A percentile compares a stretch with the other conserved stretches of the same genome.
Conservation (phyloP, 2,329 filamentous ascomycete species). For the Aureobasidium melanogenum region DNA sequence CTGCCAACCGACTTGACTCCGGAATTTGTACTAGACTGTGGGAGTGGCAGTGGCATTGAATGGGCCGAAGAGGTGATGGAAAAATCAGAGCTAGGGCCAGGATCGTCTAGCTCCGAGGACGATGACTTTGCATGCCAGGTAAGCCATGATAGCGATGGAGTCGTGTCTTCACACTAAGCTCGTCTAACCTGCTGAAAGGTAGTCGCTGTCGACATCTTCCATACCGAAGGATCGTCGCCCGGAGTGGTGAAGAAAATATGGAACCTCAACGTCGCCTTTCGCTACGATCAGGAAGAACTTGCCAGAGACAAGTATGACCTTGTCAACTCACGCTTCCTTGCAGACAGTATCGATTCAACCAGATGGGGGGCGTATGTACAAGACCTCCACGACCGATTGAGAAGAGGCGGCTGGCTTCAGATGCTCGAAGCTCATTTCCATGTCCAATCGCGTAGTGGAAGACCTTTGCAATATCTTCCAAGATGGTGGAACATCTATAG, state of each 20-base stretch:
- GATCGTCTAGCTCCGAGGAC: not conserved
- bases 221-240: slow-evolving; percentile 16
- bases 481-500: slow-evolving; percentile 30
- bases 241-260: slow-evolving; percentile 21
- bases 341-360: slow-evolving; percentile 59
- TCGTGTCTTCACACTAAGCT: not conserved
- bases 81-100: slow-evolving; percentile 15
- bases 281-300: slow-evolving; percentile 17
- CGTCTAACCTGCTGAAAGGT: slow-evolving; percentile 16
- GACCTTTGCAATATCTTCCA: slow-evolving; percentile 47
- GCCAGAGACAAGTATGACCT: slow-evolving; percentile 60
- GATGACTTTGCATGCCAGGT: slow-evolving; percentile 15
- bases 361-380: slow-evolving; percentile 69
- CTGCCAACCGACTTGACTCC: slow-evolving; percentile 15
- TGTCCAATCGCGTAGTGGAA: slow-evolving; percentile 76
- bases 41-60: slow-evolving; percentile 22
- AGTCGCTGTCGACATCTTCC: slow-evolving; percentile 26
- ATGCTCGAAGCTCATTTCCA: slow-evolving; percentile 83
- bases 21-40: slow-evolving; percentile 26
- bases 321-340: slow-evolving; percentile 67
- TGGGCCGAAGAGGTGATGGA: slow-evolving; percentile 31
- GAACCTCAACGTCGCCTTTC: slow-evolving; percentile 27
- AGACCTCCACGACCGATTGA: slow-evolving; percentile 65
- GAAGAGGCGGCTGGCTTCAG: slow-evolving; percentile 74
- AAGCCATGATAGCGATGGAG: not conserved